These are phyloP conservation scores for Ustilago curta DNA, from an alignment of 1,284 basidiomycete genomes.

Conservation along the genomic window DNA sequence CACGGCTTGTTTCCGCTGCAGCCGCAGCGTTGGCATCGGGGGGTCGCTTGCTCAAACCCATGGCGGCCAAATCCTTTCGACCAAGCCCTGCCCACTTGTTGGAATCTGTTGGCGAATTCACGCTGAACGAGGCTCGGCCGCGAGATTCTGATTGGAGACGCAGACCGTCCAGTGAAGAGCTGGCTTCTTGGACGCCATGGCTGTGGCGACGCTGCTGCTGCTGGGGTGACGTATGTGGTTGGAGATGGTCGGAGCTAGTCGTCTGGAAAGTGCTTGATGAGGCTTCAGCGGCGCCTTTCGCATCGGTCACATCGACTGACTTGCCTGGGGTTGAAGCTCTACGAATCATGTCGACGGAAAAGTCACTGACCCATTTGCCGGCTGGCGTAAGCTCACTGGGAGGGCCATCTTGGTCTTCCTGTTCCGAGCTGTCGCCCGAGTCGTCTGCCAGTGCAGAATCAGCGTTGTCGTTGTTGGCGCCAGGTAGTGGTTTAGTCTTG, in stretches of 20 bases:
- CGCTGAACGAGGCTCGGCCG: conserved; percentile 27
- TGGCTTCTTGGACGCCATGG: conserved; percentile 22
- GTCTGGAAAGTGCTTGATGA: conserved; percentile 4
- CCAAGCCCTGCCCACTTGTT: conserved; percentile 50
- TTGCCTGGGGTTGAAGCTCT: conserved; percentile 24
- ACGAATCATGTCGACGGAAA: conserved; percentile 46
- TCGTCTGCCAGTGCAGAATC: conserved; percentile 44
- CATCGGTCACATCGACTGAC: neutral
- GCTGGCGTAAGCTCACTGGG: conserved; percentile 37
- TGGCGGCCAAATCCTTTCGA: conserved; percentile 56
- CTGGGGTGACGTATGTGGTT: conserved; percentile 23
- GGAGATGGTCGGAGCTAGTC: conserved; percentile 11
- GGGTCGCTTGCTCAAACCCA: conserved; percentile 31
- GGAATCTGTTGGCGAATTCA: conserved; percentile 13
- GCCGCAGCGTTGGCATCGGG: conserved; percentile 9
- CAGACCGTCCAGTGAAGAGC: conserved; percentile 9
- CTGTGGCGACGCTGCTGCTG: conserved; percentile 37
- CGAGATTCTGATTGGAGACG: conserved; percentile 15
- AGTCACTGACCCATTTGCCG: conserved; percentile 48
- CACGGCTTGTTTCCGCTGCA: conserved; percentile 2
- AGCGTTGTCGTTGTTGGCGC: conserved; percentile 11
- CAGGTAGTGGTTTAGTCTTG: conserved; percentile 16
- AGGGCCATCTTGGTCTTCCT: conserved; percentile 8
- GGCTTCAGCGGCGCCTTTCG: neutral
- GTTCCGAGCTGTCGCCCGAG: conserved; percentile 41